Base-by-base conservation (phyloP, 2,329 filamentous ascomycete genomes). In the Paraconiothyrium brasiliense region DNA sequence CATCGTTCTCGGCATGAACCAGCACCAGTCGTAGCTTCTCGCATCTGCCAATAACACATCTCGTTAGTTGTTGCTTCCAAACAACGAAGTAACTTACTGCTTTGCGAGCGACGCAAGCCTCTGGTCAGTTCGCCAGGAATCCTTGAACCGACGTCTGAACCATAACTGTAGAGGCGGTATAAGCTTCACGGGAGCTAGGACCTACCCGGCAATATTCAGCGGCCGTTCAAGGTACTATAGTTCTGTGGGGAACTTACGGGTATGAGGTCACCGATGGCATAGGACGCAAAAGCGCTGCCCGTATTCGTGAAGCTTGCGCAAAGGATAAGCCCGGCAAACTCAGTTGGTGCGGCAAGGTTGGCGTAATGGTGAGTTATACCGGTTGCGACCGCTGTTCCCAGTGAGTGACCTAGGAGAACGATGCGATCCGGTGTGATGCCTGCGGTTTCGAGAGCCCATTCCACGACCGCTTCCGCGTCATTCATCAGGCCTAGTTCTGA, bases 351-450 rank as follows among this genome's bases (percentile, higher is more conserved):
- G 14, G 68, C 61, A 4, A 72, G 70, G n/a, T 79, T 73, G 14
- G 87, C 85, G 70, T 91, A 94, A 49, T 87, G 85, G 72, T 96
- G 89, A 6, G 88, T 89, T 1, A 92, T 89, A 4, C 87, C 94
- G 30, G 89, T 86, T 4, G 89, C 88, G 1, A 97, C 92, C 0
- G 92, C 94, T 0, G 94, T 97, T 10, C 94, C 94, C 0, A 98
- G 84, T 69, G 92, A 96, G 67, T 97, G 94, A 1, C 94, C 94
- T 2, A 96, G 81, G 16, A 98, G 82, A 4, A 94, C 88, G 60
- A 97, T 94, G 16, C 89, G 89, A 35, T 86, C 85, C 0, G 93
- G 83, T 0, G 91, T 82, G 16, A 97, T 84, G 0, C 86, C 83
- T 3, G 87, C 87, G 0, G 85, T 83, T n/a, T 87, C 81, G 48